These are phyloP conservation scores for Marchantia polymorpha DNA, from an alignment of 225 moss, liverwort and hornwort species.

Conservation along the genomic window DNA sequence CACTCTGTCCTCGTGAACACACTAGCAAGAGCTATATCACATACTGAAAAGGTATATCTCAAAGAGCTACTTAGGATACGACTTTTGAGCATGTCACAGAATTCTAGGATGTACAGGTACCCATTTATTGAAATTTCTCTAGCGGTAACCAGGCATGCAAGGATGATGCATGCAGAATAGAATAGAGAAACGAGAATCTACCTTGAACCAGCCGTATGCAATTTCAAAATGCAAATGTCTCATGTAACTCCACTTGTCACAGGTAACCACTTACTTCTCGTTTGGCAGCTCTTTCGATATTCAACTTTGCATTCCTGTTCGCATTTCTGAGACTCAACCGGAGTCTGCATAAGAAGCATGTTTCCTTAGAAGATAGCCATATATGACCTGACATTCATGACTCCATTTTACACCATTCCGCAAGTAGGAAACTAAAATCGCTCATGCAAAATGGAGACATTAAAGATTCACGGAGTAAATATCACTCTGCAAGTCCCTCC, in stretches of 20 bases:
- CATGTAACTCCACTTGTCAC: too few relatives aligned
- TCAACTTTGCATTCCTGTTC: constrained; percentile 76
- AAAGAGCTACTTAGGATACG: neutral
- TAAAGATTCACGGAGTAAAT: neutral
- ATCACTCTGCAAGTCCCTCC: neutral
- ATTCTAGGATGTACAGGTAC: neutral
- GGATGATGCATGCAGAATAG: neutral
- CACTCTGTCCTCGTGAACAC: neutral
- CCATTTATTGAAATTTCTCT: neutral
- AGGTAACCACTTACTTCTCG: constrained; percentile 53
- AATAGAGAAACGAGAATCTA: neutral
- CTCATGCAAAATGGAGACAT: neutral
- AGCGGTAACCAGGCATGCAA: neutral
- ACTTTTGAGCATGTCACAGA: neutral
- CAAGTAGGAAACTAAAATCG: too few relatives aligned
- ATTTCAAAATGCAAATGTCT: too few relatives aligned
- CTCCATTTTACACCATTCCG: too few relatives aligned
- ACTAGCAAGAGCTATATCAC: neutral
- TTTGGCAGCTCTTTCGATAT: constrained; percentile 78
- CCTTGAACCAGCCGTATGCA: neutral
- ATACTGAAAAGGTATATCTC: neutral
- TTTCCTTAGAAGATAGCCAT: neutral
- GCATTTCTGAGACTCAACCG: constrained; percentile 80
- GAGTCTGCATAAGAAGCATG: constrained; percentile 46
- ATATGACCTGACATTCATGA: too few relatives aligned